Conservation (phyloP, 2,329 filamentous ascomycete genomes). For the Fusarium tupiense region DNA sequence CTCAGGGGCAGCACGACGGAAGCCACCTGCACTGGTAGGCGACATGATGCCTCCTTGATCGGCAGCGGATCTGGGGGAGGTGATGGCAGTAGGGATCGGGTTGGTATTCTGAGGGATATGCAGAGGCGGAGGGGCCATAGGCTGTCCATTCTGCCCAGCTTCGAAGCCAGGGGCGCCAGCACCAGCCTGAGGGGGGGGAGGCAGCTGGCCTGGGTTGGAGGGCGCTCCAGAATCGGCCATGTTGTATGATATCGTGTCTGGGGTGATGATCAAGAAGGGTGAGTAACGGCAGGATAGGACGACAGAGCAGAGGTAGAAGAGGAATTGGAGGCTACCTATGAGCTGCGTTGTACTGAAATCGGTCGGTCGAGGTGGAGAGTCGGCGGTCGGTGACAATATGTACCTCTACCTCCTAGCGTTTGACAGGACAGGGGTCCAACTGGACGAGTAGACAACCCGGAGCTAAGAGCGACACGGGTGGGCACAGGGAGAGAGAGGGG, state of each 20-base stretch:
- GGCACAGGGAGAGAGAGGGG: conserved; percentile 14
- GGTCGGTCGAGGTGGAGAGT: conserved; percentile 44
- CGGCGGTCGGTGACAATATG: conserved; percentile 43
- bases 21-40: conserved; percentile 82
- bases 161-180: conserved; percentile 81
- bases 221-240: conserved; percentile 84
- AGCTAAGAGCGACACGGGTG: conserved; percentile 37
- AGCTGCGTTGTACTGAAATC: conserved; percentile 37
- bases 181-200: conserved; percentile 74
- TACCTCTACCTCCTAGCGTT: conserved; percentile 38
- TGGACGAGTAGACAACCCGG: conserved; percentile 18
- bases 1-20: conserved; percentile 92
- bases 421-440: conserved; percentile 41
- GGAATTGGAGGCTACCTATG: conserved; percentile 42
- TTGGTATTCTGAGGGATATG: conserved; percentile 98
- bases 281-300: conserved; percentile 23
- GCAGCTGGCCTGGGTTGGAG: conserved; percentile 71
- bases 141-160: conserved; percentile 74
- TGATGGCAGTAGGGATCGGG: conserved; percentile 91
- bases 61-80: conserved; percentile 80
- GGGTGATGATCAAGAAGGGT: conserved; percentile 23
- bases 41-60: conserved; percentile 79
- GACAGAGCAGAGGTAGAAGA: conserved; percentile 35
- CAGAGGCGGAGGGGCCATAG: conserved; percentile 88
- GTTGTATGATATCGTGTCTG: conserved; percentile 44